phyloP scores from a whole-genome alignment of 495 filamentous ascomycete species.

The Jackrogersella minutella region DNA sequence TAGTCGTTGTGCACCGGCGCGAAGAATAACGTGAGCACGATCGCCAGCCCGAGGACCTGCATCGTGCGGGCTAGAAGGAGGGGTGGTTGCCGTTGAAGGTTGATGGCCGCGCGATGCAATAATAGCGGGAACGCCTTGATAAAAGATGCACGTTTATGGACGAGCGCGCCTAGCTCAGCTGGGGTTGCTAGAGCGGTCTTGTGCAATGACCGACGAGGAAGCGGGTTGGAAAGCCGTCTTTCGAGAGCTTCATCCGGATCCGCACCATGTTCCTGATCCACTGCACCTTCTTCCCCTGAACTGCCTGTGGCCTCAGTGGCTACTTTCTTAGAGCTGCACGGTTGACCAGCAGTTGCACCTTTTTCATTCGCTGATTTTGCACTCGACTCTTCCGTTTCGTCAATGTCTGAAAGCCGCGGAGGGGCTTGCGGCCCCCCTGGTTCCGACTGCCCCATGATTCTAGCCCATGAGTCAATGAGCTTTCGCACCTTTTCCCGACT shows the following conservation, averaged over 20 bases:
- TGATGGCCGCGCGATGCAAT: constrained; percentile 68
- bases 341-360: not conserved
- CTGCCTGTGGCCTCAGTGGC: not conserved
- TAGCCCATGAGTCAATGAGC: constrained; percentile 63
- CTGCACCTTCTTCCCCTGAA: constrained; percentile 11
- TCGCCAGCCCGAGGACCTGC: constrained; percentile 71
- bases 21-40: constrained; percentile 75
- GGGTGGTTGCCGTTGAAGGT: constrained; percentile 70
- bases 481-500: constrained; percentile 65
- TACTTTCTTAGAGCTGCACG: not conserved
- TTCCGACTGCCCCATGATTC: not conserved
- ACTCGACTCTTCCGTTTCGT: constrained; percentile 34
- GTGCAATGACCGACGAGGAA: constrained; percentile 33
- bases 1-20: constrained; percentile 73
- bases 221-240: constrained; percentile 26
- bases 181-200: constrained; percentile 64
- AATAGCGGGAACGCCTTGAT: constrained; percentile 69
- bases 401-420: constrained; percentile 28
- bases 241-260: constrained; percentile 15
- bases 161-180: constrained; percentile 72
- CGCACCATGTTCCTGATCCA: not conserved
- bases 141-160: constrained; percentile 68
- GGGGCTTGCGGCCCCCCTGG: not conserved
- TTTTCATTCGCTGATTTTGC: not conserved
- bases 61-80: constrained; percentile 69